These are phyloP conservation scores for Filobasidium floriforme DNA, from an alignment of 768 basidiomycete genomes.

Conservation along the genomic window DNA sequence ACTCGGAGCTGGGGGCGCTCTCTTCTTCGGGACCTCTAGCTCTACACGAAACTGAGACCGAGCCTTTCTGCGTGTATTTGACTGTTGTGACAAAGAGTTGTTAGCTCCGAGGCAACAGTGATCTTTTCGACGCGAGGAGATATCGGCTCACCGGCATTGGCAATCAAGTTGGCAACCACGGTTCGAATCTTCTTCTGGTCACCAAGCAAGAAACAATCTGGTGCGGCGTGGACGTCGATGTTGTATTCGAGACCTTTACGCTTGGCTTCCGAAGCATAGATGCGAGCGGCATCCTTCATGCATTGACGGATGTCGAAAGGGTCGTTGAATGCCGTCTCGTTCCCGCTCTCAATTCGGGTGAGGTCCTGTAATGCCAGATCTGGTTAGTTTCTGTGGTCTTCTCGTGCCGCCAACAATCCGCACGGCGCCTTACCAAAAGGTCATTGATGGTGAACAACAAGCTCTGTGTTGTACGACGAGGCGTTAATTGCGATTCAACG, in stretches of 20 bases:
- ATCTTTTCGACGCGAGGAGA: background rate
- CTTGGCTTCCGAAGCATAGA: conserved; percentile 62
- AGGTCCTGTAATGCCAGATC: conserved; percentile 54
- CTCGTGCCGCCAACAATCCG: too few relatives aligned
- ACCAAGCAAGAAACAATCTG: conserved; percentile 56
- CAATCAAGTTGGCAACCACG: conserved; percentile 68
- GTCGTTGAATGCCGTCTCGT: conserved; percentile 67
- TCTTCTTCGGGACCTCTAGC: background rate
- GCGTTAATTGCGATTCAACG: background rate
- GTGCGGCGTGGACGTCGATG: conserved; percentile 54
- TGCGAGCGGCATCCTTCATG: conserved; percentile 57
- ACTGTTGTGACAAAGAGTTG: conserved; percentile 47
- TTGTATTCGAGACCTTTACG: conserved; percentile 58
- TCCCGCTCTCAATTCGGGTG: conserved; percentile 66
- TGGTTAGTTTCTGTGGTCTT: too few relatives aligned
- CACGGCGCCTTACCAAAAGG: conserved; percentile 47
- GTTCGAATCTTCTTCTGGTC: conserved; percentile 67
- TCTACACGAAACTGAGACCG: conserved; percentile 45
- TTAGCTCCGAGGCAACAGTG: background rate
- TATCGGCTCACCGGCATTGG: conserved; percentile 57
- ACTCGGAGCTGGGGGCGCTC: conserved; percentile 10
- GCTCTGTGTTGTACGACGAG: conserved; percentile 46
- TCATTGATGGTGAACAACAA: conserved; percentile 78
- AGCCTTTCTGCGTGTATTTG: conserved; percentile 62
- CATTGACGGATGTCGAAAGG: conserved; percentile 60